Evolutionary conservation across 1,139 yeast genomes (phyloP), one percentile per base, ranked within the genome.

Genomic region (Diutina neorugosa): DNA sequence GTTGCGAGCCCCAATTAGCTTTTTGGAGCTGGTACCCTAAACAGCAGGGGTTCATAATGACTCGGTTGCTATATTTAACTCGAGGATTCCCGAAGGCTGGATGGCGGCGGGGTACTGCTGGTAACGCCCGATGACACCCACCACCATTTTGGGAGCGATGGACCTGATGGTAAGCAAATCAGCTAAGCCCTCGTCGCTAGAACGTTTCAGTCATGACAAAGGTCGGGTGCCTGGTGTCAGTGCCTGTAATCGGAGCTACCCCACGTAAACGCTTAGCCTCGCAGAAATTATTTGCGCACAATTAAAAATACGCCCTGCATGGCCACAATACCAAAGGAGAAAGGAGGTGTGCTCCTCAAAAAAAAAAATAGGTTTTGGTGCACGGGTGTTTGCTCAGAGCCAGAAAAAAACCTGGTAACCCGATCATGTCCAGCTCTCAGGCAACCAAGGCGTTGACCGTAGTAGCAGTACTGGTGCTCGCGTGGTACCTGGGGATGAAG

Each of bases 401-500:
- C n/a, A 5, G 37, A 31, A 31, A 31, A 31, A 31, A 11, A 11
- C 12, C 12, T n/a, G n/a, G n/a, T n/a, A n/a, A n/a, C n/a, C n/a
- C n/a, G n/a, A n/a, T n/a, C n/a, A n/a, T n/a, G n/a, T n/a, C n/a
- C n/a, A 46, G 50, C 25, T 23, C 25, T 16, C 50, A 46, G 16
- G 50, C 40, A 51, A 63, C 58, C 5, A 64, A 61, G 53, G 65
- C 65, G 4, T 57, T 65, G 31, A 59, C 66, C 7, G 52, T 71
- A 5, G 55, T 69, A 27, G 65, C 69, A 31, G 73, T 69, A 4
- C 69, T 71, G 6, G 69, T 66, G 6, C 59, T 72, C 41, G 70
- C 77, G 54, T 73, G 77, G 75, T 74, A 71, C 55, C 66, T 75
- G 27, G 86, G 93, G 0, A 69, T 81, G 54, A 79, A 77, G 62